Evolutionary conservation across 306 rosid genomes (phyloP).

Genomic region (Gynostemma pentaphyllum): DNA sequence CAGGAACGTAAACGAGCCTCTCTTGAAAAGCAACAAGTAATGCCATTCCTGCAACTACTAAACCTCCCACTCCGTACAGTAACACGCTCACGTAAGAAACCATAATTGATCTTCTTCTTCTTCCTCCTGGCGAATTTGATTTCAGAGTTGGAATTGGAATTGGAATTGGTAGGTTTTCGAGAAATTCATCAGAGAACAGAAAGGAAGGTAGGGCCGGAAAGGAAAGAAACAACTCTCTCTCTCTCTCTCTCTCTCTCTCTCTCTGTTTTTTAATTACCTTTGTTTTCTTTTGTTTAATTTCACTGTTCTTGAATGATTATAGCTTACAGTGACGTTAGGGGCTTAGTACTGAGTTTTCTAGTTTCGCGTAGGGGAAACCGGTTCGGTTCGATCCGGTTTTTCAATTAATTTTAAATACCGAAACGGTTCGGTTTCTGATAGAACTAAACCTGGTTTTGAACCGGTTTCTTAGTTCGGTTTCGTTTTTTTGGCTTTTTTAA

Average conservation of each 20-base stretch:
- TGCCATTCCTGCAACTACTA: slow-evolving; percentile 84
- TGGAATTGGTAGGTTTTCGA: neutral
- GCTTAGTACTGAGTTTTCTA: neutral
- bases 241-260: neutral
- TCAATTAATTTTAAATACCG: no score
- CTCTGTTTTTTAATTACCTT: no score
- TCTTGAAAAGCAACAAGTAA: slow-evolving; percentile 88
- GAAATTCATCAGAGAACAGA: no score
- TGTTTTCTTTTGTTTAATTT: no score
- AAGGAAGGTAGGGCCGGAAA: no score
- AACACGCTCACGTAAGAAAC: slow-evolving; percentile 53
- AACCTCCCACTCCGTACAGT: slow-evolving; percentile 82
- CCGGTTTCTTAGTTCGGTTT: neutral
- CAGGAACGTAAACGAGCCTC: slow-evolving; percentile 86
- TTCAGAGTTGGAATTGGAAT: neutral
- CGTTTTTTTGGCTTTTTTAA: no score
- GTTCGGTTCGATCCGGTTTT: neutral
- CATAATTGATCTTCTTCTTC: slow-evolving; percentile 25
- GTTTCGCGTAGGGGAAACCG: neutral
- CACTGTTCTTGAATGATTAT: no score
- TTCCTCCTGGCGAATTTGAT: no score
- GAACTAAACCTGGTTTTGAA: no score
- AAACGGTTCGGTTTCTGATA: neutral
- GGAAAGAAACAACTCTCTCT: neutral
- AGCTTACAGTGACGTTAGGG: no score